These are phyloP conservation scores for Ensete glaucum DNA, from an alignment of 176 grass and related monocot genomes.

Conservation along the genomic window DNA sequence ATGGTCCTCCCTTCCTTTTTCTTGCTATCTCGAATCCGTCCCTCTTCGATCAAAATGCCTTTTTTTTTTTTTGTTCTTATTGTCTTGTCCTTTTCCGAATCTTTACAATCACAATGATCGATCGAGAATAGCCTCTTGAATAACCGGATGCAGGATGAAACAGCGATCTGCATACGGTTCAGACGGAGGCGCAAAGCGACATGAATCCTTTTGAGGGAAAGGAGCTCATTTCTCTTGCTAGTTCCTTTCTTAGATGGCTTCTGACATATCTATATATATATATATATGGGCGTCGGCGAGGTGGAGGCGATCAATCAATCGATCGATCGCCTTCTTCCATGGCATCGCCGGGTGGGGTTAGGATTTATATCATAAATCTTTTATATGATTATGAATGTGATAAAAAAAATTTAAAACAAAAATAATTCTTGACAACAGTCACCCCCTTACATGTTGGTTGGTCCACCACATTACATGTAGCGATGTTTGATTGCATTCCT, in stretches of 20 bases:
- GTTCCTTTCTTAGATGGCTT: slow-evolving; percentile 7
- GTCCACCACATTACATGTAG: too few relatives aligned
- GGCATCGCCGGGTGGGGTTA: too few relatives aligned
- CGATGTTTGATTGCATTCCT: too few relatives aligned
- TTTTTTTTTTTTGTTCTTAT: background rate
- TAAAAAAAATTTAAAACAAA: too few relatives aligned
- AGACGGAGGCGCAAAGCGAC: slow-evolving; percentile 12
- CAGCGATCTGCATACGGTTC: background rate
- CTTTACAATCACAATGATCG: background rate
- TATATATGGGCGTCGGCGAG: too few relatives aligned
- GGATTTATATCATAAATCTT: too few relatives aligned
- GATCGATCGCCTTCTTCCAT: too few relatives aligned
- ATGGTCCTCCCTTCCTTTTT: background rate
- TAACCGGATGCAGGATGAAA: background rate
- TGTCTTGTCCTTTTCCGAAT: background rate
- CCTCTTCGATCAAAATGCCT: background rate
- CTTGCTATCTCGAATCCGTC: background rate
- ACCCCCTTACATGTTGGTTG: too few relatives aligned
- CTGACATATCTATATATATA: too few relatives aligned
- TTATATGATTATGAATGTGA: too few relatives aligned
- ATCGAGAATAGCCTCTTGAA: background rate
- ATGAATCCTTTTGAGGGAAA: slow-evolving; percentile 5
- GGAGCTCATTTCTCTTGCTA: background rate
- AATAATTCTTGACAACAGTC: too few relatives aligned
- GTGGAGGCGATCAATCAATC: too few relatives aligned